phyloP scores from a whole-genome alignment of 768 basidiomycete genomes.

The Amanita rimosa region DNA sequence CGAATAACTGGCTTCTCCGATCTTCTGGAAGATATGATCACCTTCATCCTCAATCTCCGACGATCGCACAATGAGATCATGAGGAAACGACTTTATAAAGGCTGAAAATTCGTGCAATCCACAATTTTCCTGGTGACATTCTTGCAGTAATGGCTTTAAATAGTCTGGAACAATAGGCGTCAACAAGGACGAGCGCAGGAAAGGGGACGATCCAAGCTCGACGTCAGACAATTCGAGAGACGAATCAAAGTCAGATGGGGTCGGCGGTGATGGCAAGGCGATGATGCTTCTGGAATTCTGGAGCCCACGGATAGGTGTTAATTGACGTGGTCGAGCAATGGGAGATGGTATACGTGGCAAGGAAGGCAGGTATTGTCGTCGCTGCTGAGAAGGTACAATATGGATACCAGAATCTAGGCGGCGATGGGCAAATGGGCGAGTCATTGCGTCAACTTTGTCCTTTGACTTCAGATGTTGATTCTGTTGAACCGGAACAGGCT shows the following conservation, averaged over 20 bases:
- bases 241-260: conserved; percentile 43
- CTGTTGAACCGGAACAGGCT: not conserved
- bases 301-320: conserved; percentile 54
- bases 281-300: conserved; percentile 22
- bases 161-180: conserved; percentile 35
- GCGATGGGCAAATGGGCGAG: conserved; percentile 1
- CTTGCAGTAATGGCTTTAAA: conserved; percentile 52
- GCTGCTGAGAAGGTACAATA: not conserved
- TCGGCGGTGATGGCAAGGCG: conserved; percentile 37
- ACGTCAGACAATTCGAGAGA: conserved; percentile 39
- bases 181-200: conserved; percentile 11
- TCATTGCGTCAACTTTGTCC: not conserved
- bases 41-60: conserved; percentile 8
- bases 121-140: conserved; percentile 53
- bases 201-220: conserved; percentile 19
- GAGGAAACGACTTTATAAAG: conserved; percentile 74
- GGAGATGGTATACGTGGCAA: conserved; percentile 13
- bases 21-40: conserved; percentile 51
- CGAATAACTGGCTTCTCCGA: conserved; percentile 94
- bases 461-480: not conserved
- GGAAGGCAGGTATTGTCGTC: not conserved
- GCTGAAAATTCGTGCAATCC: conserved; percentile 69
- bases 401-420: not conserved
- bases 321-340: conserved; percentile 39
- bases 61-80: conserved; percentile 50